Evolutionary conservation across 371 early-diverging fungal species (phyloP).

Genomic region (Blakeslea trispora): DNA sequence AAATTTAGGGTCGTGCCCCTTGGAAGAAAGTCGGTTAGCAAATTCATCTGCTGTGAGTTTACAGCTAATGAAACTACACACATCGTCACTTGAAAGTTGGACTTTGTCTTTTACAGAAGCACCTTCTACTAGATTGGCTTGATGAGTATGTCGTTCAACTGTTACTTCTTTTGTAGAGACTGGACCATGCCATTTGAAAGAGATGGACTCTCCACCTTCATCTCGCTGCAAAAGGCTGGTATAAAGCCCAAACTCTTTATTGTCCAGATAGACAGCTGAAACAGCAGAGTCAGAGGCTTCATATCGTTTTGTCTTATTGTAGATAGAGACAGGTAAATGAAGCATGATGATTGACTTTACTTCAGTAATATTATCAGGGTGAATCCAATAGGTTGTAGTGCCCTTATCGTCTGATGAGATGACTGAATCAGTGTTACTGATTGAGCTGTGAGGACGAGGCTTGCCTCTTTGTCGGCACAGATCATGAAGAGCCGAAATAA

Average conservation of each 20-base stretch:
- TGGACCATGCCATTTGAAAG: conserved; percentile 89
- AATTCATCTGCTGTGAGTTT: conserved; percentile 71
- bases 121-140: conserved; percentile 94
- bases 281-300: conserved; percentile 63
- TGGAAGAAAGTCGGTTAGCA: conserved; percentile 73
- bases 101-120: conserved; percentile 91
- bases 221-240: conserved; percentile 88
- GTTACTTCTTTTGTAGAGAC: conserved; percentile 62
- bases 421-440: conserved; percentile 4
- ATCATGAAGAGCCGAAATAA: conserved; percentile 47
- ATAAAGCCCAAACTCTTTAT: conserved; percentile 90
- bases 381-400: conserved; percentile 98
- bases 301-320: conserved; percentile 62
- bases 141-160: conserved; percentile 96
- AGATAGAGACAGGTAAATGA: conserved; percentile 95
- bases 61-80: conserved; percentile 83
- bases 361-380: conserved; percentile 97
- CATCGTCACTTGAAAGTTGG: conserved; percentile 85
- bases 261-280: conserved; percentile 95
- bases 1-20: conserved; percentile 74
- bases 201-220: conserved; percentile 93
- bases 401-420: conserved; percentile 60
- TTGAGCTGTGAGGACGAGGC: conserved; percentile 30
- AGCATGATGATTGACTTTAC: conserved; percentile 91
- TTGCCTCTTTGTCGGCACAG: conserved; percentile 41